Base-by-base conservation (phyloP, 169 alveolate species). In the Blepharisma undulans region DNA sequence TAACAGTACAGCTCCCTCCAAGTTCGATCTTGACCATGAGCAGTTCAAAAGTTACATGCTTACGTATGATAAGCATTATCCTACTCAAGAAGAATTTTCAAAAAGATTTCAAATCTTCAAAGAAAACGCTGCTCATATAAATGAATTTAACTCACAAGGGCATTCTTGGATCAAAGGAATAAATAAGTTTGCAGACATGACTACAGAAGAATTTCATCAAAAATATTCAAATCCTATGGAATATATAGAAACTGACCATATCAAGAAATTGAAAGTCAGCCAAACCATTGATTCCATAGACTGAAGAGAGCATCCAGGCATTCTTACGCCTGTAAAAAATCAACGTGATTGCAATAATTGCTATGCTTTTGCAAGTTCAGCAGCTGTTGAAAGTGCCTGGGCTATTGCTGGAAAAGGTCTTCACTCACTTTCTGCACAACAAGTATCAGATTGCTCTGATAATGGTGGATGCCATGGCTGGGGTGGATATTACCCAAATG, bases 351-450 rank as follows among this genome's bases (percentile, higher is more conserved):
- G 98, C 87, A 98, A n/a, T n/a, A n/a, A n/a, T n/a, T n/a, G n/a
- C n/a, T 98, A 27, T 92, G 98, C n/a, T 98, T 98, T 80, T 97
- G 97, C 98, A 14, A 93, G 97, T 87, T 96, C 98, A 18, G 84
- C 98, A 8, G 93, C 96, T n/a, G n/a, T n/a, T 19, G 97, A 97
- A 5, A 76, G 81, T 18, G 33, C 97, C 0, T 97, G 94, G 79
- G 91, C 97, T 19, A 72, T 92, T 25, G 48, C 72, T 12, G 89
- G 97, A 66, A n/a, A n/a, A n/a, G n/a, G n/a, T n/a, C n/a, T n/a
- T n/a, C n/a, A n/a, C n/a, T n/a, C n/a, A n/a, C n/a, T n/a, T n/a
- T 97, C 99, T 79, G 98, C 90, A 88, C 98, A 98, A 88, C 96
- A 98, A 93, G 84, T 98, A 48, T 94, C 97, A 36, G 98, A 96